Conservation (phyloP, 2,329 filamentous ascomycete genomes). For the Westerdykella aurantiaca region DNA sequence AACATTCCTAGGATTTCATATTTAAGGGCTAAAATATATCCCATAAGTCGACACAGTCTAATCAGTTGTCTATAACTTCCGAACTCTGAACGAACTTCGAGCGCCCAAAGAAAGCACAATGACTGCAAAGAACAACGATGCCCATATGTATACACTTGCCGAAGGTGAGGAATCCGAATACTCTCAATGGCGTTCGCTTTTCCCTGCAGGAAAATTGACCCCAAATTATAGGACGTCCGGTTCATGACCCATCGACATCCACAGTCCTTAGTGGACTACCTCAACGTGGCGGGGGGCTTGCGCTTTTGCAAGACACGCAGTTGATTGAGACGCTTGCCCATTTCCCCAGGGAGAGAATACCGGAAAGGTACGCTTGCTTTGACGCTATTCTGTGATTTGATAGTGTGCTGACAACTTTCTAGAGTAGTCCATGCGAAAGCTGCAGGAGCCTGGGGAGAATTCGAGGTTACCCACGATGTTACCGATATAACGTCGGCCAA, state of each 20-base stretch:
- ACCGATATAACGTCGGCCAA: constrained; percentile 52
- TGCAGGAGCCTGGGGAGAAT: constrained; percentile 53
- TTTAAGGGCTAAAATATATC: too few relatives aligned
- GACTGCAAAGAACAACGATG: too few relatives aligned
- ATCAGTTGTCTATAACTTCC: too few relatives aligned
- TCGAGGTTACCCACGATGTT: constrained; percentile 56
- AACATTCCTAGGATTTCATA: too few relatives aligned
- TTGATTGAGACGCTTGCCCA: constrained; percentile 57
- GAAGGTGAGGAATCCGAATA: too few relatives aligned
- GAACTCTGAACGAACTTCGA: too few relatives aligned
- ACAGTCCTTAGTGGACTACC: constrained; percentile 16
- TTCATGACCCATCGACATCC: constrained; percentile 18
- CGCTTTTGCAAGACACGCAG: constrained; percentile 53
- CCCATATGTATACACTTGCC: too few relatives aligned
- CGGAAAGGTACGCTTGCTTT: constrained; percentile 43
- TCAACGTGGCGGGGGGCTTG: constrained; percentile 35
- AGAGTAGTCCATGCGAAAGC: constrained; percentile 56
- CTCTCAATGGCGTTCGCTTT: too few relatives aligned
- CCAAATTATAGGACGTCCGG: constrained; percentile 7
- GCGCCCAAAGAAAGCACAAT: too few relatives aligned
- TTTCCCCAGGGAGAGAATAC: constrained; percentile 58
- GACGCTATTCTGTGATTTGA: constrained; percentile 3
- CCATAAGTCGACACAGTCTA: too few relatives aligned
- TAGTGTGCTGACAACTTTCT: not conserved
- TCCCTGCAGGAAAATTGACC: too few relatives aligned